These are phyloP conservation scores for Phlyctochytrium planicorne DNA, from an alignment of 192 early-diverging fungal species.

Conservation along the genomic window DNA sequence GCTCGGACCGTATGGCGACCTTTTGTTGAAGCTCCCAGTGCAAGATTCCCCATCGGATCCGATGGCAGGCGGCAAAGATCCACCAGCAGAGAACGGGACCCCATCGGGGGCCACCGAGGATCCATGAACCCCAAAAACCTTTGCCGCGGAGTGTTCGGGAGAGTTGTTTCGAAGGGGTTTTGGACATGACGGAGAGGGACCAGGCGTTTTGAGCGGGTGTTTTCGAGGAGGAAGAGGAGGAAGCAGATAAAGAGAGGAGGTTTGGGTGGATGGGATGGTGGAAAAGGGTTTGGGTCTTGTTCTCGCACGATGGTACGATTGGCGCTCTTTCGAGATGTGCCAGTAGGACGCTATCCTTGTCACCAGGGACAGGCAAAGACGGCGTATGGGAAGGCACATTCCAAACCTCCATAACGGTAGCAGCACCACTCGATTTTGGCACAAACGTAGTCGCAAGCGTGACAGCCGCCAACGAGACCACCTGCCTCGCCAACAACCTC, in stretches of 20 bases:
- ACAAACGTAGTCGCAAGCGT: not conserved
- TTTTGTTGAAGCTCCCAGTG: slow-evolving; percentile 2
- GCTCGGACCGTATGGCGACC: not conserved
- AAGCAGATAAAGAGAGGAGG: not conserved
- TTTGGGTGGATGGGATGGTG: not conserved
- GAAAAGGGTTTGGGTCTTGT: not conserved
- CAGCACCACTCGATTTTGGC: not conserved
- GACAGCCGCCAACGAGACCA: not conserved
- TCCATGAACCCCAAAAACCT: not conserved
- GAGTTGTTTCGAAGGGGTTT: not conserved
- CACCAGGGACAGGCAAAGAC: too few species aligned
- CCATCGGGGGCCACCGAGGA: not conserved
- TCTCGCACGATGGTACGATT: not conserved
- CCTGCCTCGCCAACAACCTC: too few species aligned
- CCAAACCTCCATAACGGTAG: too few species aligned
- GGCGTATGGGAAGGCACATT: too few species aligned
- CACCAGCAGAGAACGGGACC: slow-evolving; percentile 3
- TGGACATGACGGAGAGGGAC: too few species aligned
- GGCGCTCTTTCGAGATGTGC: not conserved
- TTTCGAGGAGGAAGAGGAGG: not conserved
- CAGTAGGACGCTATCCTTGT: not conserved
- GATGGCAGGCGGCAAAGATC: not conserved
- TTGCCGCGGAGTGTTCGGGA: not conserved
- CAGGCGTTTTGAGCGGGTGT: too few species aligned
- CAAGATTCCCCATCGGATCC: not conserved